Evolutionary conservation across 1,284 basidiomycete genomes (phyloP).

Genomic region (Tilletia horrida): DNA sequence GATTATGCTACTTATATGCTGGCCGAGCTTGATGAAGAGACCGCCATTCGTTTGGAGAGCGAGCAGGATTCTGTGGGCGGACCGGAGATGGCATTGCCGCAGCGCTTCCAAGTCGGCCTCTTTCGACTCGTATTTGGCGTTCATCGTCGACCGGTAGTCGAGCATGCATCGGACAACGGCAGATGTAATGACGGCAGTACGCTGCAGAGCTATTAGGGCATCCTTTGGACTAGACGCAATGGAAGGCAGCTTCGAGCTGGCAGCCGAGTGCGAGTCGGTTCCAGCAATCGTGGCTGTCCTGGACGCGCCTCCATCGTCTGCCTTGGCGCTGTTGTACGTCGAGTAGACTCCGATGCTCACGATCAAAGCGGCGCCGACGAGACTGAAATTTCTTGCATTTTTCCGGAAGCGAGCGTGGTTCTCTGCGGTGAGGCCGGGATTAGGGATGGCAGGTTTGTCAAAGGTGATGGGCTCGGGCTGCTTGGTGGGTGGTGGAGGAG

Average conservation of each 20-base stretch:
- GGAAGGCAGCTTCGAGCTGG: neutral
- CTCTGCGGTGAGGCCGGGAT: constrained; percentile 46
- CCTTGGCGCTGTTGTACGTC: constrained; percentile 29
- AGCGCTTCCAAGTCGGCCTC: constrained; percentile 40
- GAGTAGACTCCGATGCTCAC: constrained; percentile 29
- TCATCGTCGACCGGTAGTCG: constrained; percentile 51
- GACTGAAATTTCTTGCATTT: constrained; percentile 25
- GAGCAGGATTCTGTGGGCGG: constrained; percentile 45
- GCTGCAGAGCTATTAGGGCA: constrained; percentile 40
- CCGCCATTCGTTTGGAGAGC: constrained; percentile 69
- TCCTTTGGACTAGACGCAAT: constrained; percentile 18
- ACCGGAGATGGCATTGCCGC: constrained; percentile 50
- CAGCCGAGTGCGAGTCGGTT: no score
- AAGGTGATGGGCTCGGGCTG: constrained; percentile 45
- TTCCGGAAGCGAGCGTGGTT: constrained; percentile 45
- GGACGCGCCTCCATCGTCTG: constrained; percentile 29
- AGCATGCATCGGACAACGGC: constrained; percentile 51
- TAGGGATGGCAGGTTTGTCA: constrained; percentile 51
- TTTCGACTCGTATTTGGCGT: constrained; percentile 35
- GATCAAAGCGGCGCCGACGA: constrained; percentile 20
- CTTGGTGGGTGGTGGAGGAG: constrained; percentile 33
- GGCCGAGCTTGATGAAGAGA: constrained; percentile 78
- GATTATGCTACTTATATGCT: constrained; percentile 63
- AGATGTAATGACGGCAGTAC: constrained; percentile 50
- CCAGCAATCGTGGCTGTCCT: neutral